phyloP scores from a whole-genome alignment of 345 rosid genomes.

The Hypericum perforatum region DNA sequence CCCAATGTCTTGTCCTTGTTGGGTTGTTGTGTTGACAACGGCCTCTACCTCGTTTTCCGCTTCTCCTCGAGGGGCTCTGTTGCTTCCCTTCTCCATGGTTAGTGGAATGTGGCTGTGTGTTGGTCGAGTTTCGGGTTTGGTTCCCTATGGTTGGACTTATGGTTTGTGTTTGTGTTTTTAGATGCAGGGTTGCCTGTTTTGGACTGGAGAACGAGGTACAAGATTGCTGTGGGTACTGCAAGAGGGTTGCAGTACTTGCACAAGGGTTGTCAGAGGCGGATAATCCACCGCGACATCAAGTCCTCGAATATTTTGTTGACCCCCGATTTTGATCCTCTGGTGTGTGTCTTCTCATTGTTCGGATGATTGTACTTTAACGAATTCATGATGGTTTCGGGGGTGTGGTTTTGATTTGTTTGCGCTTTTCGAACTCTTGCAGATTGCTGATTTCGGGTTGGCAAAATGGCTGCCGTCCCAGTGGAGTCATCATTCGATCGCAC shows the following conservation, averaged over 20 bases:
- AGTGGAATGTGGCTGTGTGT: background rate
- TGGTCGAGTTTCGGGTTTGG: constrained; percentile 8
- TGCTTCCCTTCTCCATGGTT: constrained; percentile 93
- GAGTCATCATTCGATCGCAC: constrained; percentile 97
- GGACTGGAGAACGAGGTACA: constrained; percentile 74
- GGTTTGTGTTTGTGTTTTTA: constrained; percentile 11
- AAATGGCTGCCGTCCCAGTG: constrained; percentile 98
- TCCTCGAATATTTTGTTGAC: constrained; percentile 80
- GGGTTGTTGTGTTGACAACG: constrained; percentile 88
- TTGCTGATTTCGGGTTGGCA: constrained; percentile 94
- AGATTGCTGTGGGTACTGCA: constrained; percentile 73
- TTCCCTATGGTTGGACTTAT: background rate
- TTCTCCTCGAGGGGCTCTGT: constrained; percentile 86
- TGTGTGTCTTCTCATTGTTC: constrained; percentile 24
- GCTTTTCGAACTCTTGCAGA: constrained; percentile 23
- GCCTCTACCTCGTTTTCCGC: constrained; percentile 74
- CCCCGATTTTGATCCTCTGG: constrained; percentile 68
- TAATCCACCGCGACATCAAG: constrained; percentile 92
- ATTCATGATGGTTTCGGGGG: background rate
- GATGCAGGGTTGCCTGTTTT: constrained; percentile 39
- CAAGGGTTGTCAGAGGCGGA: constrained; percentile 83
- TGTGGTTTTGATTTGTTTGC: background rate
- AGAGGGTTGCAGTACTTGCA: constrained; percentile 83
- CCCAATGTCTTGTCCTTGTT: constrained; percentile 65
- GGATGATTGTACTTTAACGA: background rate